phyloP scores from a whole-genome alignment of 495 filamentous ascomycete genomes.

The Eremomyces bilateralis region DNA sequence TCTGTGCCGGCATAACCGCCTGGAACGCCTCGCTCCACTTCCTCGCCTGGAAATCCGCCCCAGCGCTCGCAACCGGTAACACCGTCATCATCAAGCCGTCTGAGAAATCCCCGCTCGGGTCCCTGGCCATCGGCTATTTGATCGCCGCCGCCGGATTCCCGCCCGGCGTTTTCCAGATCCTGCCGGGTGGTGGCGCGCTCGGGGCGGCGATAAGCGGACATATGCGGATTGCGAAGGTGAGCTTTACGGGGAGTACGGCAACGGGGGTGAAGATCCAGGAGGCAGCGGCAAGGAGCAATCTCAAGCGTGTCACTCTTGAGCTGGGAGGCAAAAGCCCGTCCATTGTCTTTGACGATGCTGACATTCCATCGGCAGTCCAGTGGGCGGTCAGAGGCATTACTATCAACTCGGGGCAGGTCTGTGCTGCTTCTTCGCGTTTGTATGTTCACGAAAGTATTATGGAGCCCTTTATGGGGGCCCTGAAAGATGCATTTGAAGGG shows the following conservation, averaged over 20 bases:
- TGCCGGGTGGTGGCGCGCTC: conserved; percentile 10
- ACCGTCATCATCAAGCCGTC: conserved; percentile 1
- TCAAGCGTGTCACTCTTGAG: conserved; percentile 2
- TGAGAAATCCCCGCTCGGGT: conserved; percentile 1
- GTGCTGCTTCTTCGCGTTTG: not conserved
- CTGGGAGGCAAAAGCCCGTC: conserved; percentile 1
- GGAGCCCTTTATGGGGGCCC: conserved; percentile 4
- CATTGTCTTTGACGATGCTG: conserved; percentile 2
- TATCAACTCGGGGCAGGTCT: not conserved
- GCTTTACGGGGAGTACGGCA: not conserved
- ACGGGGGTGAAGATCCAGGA: not conserved
- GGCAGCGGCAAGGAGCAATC: not conserved
- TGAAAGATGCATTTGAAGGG: conserved; percentile 9
- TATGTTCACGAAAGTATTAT: not conserved
- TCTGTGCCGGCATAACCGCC: conserved; percentile 17
- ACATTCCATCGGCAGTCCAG: not conserved
- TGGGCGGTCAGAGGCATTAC: not conserved
- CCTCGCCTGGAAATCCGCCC: conserved; percentile 12
- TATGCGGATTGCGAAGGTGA: conserved; percentile 1
- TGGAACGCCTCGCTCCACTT: conserved; percentile 19
- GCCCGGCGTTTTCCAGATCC: not conserved
- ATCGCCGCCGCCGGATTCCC: conserved; percentile 3
- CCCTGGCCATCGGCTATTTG: not conserved
- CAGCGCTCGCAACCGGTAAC: conserved; percentile 1
- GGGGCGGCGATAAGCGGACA: not conserved